Percentiles rank a stretch among this genome's conserved stretches.
Evolutionary conservation across 345 rosid genomes (phyloP).

Genomic region (Limnanthes douglasii): DNA sequence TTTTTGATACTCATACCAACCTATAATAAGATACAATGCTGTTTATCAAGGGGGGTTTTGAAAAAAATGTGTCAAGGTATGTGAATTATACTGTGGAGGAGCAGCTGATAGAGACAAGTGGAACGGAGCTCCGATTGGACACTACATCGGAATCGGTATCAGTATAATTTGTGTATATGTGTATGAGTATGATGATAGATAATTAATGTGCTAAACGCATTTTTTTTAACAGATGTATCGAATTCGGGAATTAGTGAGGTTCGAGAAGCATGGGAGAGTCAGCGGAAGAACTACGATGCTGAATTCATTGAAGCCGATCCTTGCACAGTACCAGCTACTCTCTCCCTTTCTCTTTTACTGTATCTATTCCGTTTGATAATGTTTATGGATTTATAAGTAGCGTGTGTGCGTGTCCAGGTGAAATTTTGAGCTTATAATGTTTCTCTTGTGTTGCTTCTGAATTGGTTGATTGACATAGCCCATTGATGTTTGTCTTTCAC

Average conservation of each 20-base stretch:
- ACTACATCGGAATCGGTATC: conserved; percentile 72
- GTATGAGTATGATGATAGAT: neutral
- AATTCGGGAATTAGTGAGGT: conserved; percentile 46
- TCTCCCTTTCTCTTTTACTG: neutral
- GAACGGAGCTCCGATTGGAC: conserved; percentile 58
- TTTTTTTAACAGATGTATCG: conserved; percentile 27
- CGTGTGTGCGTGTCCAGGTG: too few relatives aligned
- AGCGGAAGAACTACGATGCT: conserved; percentile 38
- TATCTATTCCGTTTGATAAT: too few relatives aligned
- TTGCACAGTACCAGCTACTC: conserved; percentile 30
- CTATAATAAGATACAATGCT: too few relatives aligned
- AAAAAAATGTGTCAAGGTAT: conserved; percentile 46
- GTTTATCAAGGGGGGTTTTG: too few relatives aligned
- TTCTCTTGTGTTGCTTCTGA: too few relatives aligned
- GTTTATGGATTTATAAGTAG: too few relatives aligned
- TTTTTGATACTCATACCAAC: neutral
- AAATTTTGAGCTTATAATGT: too few relatives aligned
- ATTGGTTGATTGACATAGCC: too few relatives aligned
- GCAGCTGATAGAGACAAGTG: conserved; percentile 58
- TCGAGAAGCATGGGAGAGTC: conserved; percentile 73
- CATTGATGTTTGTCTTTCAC: too few relatives aligned
- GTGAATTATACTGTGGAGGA: conserved; percentile 80
- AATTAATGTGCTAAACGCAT: neutral
- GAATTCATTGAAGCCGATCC: conserved; percentile 87
- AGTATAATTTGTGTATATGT: neutral